These are phyloP conservation scores for Phytophthora palmivora DNA, from an alignment of 352 stramenopile species.

Conservation along the genomic window DNA sequence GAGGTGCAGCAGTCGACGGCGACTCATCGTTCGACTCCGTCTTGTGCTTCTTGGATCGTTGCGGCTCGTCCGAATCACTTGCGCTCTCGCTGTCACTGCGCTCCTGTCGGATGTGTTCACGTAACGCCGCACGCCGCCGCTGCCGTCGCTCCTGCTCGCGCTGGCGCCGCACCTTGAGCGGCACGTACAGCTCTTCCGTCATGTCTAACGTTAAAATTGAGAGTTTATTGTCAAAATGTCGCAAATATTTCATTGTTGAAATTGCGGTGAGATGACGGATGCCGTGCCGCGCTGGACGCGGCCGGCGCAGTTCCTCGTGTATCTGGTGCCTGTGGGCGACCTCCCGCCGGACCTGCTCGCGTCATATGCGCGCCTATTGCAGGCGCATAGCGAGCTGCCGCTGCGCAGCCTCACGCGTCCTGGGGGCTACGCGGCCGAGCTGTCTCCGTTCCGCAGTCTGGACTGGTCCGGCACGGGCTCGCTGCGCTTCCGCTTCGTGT, in stretches of 20 bases:
- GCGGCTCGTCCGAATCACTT: slow-evolving; percentile 21
- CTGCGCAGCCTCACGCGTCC: slow-evolving; percentile 76
- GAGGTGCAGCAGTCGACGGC: slow-evolving; percentile 4
- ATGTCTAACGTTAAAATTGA: background rate
- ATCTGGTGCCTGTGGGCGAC: slow-evolving; percentile 77
- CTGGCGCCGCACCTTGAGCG: slow-evolving; percentile 77
- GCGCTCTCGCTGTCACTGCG: slow-evolving; percentile 36
- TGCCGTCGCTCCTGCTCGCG: slow-evolving; percentile 72
- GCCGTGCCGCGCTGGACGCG: slow-evolving; percentile 59
- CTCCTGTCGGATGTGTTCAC: slow-evolving; percentile 61
- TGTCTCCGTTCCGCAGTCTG: slow-evolving; percentile 82
- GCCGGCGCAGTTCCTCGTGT: slow-evolving; percentile 80
- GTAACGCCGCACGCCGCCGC: slow-evolving; percentile 56
- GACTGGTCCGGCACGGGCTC: slow-evolving; percentile 65
- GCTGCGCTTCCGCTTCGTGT: slow-evolving; percentile 80
- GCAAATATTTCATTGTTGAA: background rate
- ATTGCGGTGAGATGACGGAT: background rate
- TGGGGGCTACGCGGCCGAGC: slow-evolving; percentile 77
- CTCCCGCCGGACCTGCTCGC: slow-evolving; percentile 69
- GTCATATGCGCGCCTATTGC: slow-evolving; percentile 67
- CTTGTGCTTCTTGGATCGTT: slow-evolving; percentile 27
- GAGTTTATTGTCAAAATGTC: background rate
- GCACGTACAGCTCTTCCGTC: slow-evolving; percentile 76
- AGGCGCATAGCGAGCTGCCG: slow-evolving; percentile 57
- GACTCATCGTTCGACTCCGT: slow-evolving; percentile 11